Conservation (phyloP, 2,329 filamentous ascomycete species). For the Pseudohalonectria lignicola region DNA sequence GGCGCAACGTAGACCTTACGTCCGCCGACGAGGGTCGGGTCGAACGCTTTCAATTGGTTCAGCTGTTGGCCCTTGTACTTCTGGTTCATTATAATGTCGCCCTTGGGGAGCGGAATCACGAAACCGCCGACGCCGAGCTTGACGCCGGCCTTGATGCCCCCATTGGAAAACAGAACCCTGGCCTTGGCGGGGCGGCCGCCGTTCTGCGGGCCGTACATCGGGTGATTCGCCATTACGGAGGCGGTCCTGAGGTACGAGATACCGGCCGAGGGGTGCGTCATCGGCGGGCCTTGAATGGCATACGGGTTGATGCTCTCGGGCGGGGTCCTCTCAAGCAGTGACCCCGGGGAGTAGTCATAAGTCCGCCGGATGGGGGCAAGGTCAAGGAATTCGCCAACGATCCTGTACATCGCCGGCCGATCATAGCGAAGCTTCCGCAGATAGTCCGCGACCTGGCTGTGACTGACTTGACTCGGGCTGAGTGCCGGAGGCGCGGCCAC, state of each 20-base stretch:
- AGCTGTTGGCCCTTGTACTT: conserved; percentile 5
- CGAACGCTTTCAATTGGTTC: no score
- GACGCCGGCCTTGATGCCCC: conserved; percentile 1
- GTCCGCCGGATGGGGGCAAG: conserved; percentile 40
- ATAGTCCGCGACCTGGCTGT: conserved; percentile 39
- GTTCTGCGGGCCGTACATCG: conserved; percentile 47
- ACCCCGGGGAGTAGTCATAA: no score
- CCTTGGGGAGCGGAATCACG: conserved; percentile 28
- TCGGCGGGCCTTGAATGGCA: conserved; percentile 41
- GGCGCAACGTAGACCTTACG: conserved; percentile 42
- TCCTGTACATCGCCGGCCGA: conserved; percentile 35
- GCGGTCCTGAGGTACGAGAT: conserved; percentile 49
- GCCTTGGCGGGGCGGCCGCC: conserved; percentile 35
- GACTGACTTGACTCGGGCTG: conserved; percentile 23
- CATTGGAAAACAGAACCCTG: conserved; percentile 23
- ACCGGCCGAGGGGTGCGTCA: conserved; percentile 50
- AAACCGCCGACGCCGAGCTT: conserved; percentile 46
- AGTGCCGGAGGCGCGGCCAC: conserved; percentile 17
- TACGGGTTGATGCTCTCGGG: conserved; percentile 29
- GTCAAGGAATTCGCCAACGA: conserved; percentile 51
- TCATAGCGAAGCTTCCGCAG: conserved; percentile 41
- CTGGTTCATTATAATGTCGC: conserved; percentile 27
- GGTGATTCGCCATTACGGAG: conserved; percentile 46
- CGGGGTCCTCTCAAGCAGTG: neutral
- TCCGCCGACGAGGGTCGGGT: conserved; percentile 37